These are phyloP conservation scores for Chaetomium fimeti DNA, from an alignment of 495 filamentous ascomycete species.

Conservation along the genomic window DNA sequence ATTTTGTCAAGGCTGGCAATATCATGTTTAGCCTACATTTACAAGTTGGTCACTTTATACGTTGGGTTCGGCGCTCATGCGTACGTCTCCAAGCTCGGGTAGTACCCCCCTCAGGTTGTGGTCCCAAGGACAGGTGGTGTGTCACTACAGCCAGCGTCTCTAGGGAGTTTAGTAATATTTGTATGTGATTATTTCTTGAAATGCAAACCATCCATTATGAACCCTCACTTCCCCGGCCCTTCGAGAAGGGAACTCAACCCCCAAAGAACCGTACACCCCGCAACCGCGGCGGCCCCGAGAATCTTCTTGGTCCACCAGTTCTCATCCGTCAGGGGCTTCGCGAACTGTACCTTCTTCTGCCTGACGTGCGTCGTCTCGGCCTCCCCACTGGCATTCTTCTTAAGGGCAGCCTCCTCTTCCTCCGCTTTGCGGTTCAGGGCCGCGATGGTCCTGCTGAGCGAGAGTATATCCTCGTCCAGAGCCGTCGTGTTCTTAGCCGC, in stretches of 20 bases:
- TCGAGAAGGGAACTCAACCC: slow-evolving; percentile 56
- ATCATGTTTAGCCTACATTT: too few species aligned
- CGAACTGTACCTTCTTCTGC: slow-evolving; percentile 46
- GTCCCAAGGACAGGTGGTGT: too few species aligned
- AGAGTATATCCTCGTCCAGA: slow-evolving; percentile 72
- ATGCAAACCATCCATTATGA: background rate
- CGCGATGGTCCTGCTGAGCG: slow-evolving; percentile 60
- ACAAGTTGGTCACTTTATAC: too few species aligned
- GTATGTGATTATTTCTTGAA: background rate
- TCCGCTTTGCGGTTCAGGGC: slow-evolving; percentile 55
- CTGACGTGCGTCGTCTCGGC: slow-evolving; percentile 37
- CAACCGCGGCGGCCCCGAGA: slow-evolving; percentile 61
- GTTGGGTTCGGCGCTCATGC: too few species aligned
- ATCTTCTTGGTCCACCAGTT: slow-evolving; percentile 69
- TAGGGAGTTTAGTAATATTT: too few species aligned
- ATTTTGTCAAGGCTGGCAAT: background rate
- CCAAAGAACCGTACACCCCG: slow-evolving; percentile 68
- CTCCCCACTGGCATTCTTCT: slow-evolving; percentile 32
- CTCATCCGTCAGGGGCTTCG: slow-evolving; percentile 65
- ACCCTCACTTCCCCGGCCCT: slow-evolving; percentile 15
- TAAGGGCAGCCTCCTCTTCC: slow-evolving; percentile 40
- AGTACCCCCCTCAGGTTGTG: too few species aligned
- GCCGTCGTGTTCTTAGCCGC: slow-evolving; percentile 49
- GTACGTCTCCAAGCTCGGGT: too few species aligned
- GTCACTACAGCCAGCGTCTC: too few species aligned